phyloP scores from a whole-genome alignment of 148 eudicot species.

The Vaccinium corymbosum region DNA sequence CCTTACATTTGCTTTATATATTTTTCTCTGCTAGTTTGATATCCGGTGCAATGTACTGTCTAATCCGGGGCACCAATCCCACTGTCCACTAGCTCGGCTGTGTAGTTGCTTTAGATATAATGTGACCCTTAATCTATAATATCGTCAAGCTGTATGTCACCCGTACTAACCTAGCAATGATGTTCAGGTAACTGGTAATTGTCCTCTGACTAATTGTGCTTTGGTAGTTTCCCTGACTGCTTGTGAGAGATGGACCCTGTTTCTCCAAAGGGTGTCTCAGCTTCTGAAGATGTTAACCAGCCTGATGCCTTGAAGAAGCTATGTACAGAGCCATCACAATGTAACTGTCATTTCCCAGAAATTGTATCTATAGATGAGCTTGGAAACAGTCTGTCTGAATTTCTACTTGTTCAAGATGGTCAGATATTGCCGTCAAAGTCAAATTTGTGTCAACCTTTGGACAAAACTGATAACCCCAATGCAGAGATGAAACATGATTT shows the following conservation, averaged over 20 bases:
- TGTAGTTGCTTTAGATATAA: background rate
- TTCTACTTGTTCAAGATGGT: slow-evolving; percentile 33
- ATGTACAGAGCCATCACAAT: slow-evolving; percentile 16
- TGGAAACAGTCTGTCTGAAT: slow-evolving; percentile 25
- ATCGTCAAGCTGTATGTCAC: background rate
- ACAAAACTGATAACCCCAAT: slow-evolving; percentile 24
- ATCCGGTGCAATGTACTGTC: no score
- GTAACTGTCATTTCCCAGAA: slow-evolving; percentile 17
- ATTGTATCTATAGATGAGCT: slow-evolving; percentile 38
- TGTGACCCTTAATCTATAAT: background rate
- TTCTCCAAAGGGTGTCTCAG: slow-evolving; percentile 19
- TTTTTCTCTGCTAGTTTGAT: background rate
- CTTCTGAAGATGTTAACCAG: slow-evolving; percentile 21
- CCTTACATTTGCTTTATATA: background rate
- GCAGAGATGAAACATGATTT: slow-evolving; percentile 24
- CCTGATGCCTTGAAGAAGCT: slow-evolving; percentile 18
- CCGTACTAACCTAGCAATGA: background rate
- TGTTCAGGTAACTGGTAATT: background rate
- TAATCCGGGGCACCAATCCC: background rate
- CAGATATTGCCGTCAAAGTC: slow-evolving; percentile 10
- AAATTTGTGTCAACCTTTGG: slow-evolving; percentile 12
- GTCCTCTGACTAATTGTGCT: background rate
- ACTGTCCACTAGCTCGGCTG: background rate
- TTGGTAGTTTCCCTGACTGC: slow-evolving; percentile 10
- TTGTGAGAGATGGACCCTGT: slow-evolving; percentile 41